Conservation (phyloP, 768 basidiomycete genomes). For the Leucogyrophana mollusca region DNA sequence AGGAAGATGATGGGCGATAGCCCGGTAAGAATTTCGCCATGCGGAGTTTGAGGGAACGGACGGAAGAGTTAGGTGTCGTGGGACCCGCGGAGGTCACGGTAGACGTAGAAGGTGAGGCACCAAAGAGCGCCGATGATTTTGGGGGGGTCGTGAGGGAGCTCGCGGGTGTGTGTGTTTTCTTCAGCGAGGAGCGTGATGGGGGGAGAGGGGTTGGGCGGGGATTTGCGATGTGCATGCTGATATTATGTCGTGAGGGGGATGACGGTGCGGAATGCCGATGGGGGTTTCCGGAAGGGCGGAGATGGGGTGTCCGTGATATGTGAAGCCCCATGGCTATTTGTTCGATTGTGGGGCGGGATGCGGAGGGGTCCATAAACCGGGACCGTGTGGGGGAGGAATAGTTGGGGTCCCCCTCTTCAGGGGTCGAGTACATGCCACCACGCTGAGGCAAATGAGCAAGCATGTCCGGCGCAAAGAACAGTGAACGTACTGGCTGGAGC, state of each 20-base stretch:
- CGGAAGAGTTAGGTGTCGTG: constrained; percentile 23
- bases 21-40: constrained; percentile 54
- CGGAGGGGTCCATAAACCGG: constrained; percentile 37
- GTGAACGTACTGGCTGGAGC: constrained; percentile 15
- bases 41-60: constrained; percentile 43
- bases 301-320: constrained; percentile 72
- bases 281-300: constrained; percentile 38
- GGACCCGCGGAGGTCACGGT: constrained; percentile 34
- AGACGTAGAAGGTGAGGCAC: constrained; percentile 26
- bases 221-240: constrained; percentile 23
- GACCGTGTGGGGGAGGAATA: constrained; percentile 35
- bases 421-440: constrained; percentile 41
- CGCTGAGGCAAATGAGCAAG: constrained; percentile 17
- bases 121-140: constrained; percentile 12
- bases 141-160: constrained; percentile 19
- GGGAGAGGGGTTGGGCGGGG: constrained; percentile 44
- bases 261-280: constrained; percentile 18
- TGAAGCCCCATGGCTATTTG: constrained; percentile 84
- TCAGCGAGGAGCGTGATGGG: constrained; percentile 64
- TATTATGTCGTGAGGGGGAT: constrained; percentile 12
- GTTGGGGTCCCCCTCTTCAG: constrained; percentile 34
- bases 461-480: not conserved
- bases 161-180: constrained; percentile 40
- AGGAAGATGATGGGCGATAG: constrained; percentile 35
- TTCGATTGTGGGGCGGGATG: constrained; percentile 60